Evolutionary conservation across 176 grass and related monocot genomes (phyloP).

Genomic region (Musa beccarii): DNA sequence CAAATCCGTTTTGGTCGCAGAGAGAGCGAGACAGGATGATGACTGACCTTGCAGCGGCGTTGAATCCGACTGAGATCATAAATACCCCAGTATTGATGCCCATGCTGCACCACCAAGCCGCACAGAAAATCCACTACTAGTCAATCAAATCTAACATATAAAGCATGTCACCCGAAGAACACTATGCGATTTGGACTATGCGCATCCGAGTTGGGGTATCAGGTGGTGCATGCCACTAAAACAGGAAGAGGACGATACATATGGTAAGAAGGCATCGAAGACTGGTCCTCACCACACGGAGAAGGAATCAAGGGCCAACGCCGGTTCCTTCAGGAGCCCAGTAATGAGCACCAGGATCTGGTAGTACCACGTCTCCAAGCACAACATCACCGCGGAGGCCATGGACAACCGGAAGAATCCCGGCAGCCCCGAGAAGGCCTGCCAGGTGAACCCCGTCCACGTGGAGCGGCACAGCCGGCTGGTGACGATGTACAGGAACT

Average conservation of each 20-base stretch:
- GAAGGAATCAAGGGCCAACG: neutral
- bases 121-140: conserved; percentile 1
- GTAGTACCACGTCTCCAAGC: neutral
- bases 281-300: conserved; percentile 25
- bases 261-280: neutral
- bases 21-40: neutral
- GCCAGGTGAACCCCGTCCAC: conserved; percentile 2
- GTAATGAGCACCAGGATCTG: neutral
- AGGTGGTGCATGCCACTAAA: too few species aligned
- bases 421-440: neutral
- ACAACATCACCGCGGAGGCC: neutral
- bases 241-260: neutral
- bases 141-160: too few species aligned
- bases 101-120: conserved; percentile 30
- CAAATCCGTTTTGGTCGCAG: neutral
- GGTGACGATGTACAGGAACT: conserved; percentile 12
- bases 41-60: conserved; percentile 61
- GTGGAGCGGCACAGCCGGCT: neutral
- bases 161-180: too few species aligned
- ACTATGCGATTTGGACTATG: too few species aligned
- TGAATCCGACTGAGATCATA: conserved; percentile 83
- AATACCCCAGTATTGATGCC: conserved; percentile 50
- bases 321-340: neutral
- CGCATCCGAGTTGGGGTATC: too few species aligned
- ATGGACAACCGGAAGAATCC: neutral